phyloP scores from a whole-genome alignment of 2,329 filamentous ascomycete species.

The Paramyrothecium sp. region DNA sequence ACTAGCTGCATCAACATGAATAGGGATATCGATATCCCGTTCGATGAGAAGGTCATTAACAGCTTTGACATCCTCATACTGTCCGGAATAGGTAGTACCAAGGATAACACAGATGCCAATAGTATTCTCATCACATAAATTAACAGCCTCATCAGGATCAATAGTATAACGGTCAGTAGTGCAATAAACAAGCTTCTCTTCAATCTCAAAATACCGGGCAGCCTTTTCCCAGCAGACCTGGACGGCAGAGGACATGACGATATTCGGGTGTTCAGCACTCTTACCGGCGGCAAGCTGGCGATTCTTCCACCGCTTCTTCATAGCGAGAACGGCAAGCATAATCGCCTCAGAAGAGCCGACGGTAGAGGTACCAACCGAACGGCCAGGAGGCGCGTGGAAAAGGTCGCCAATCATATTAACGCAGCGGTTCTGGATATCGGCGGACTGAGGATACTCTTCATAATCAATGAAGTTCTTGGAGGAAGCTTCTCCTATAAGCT shows the following conservation, averaged over 20 bases:
- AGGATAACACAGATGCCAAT: conserved; percentile 93
- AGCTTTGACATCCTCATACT: conserved; percentile 91
- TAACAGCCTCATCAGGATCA: conserved; percentile 60
- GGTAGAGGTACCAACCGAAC: conserved; percentile 81
- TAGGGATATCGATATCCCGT: conserved; percentile 74
- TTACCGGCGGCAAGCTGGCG: conserved; percentile 80
- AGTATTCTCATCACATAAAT: conserved; percentile 64
- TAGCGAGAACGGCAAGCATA: conserved; percentile 79
- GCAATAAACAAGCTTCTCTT: conserved; percentile 77
- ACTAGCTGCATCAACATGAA: conserved; percentile 90
- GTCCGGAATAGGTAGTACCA: conserved; percentile 91
- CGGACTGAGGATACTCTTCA: conserved; percentile 78
- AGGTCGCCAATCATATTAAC: conserved; percentile 87
- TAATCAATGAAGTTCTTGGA: conserved; percentile 96
- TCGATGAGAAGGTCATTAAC: conserved; percentile 85
- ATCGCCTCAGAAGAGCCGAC: conserved; percentile 89
- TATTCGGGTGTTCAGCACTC: conserved; percentile 77
- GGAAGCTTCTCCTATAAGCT: conserved; percentile 90
- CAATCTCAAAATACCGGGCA: conserved; percentile 85
- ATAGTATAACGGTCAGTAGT: conserved; percentile 61
- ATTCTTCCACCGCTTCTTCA: conserved; percentile 95
- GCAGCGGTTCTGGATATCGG: conserved; percentile 88
- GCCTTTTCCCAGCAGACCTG: conserved; percentile 98
- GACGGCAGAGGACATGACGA: conserved; percentile 93
- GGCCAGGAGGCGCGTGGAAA: conserved; percentile 74